Base-by-base conservation (phyloP, 1,284 basidiomycete species). In the Trichosporon sp. region DNA sequence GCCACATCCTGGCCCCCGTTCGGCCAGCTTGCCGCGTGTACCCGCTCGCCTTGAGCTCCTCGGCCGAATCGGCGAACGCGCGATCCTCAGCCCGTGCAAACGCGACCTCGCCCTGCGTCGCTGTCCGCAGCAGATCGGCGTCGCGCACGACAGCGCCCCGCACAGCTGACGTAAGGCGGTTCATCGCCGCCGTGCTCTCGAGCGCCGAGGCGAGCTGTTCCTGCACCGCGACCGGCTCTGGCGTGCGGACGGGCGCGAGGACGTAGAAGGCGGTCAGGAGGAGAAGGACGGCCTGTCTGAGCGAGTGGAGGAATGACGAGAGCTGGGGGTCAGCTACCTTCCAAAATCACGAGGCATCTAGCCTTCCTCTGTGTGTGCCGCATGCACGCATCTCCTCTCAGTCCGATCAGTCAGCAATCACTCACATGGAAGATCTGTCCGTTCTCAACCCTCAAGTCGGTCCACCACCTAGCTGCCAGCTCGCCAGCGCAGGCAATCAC, bases 381-480 rank as follows among this genome's bases (percentile, higher is more conserved):
- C n/a, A n/a, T n/a, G n/a, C n/a, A n/a, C n/a, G n/a, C n/a, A n/a
- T n/a, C n/a, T n/a, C n/a, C n/a, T n/a, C n/a, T n/a, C n/a, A n/a
- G n/a, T n/a, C n/a, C n/a, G n/a, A n/a, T n/a, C n/a, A n/a, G n/a
- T n/a, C n/a, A n/a, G n/a, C n/a, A n/a, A n/a, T n/a, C 2, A 73
- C 76, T 68, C 59, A 77, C 76, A 63, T 75, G 74, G 1, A 69
- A 16, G 25, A 66, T 65, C 59, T 76, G 70, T 9, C 74, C 72
- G 19, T 77, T 61, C 4, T 60, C 52, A 14, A 63, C 61, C 4
- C 62, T 52, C 11, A 78, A 19, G 14, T 74, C 72, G 67, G 68
- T 69, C n/a, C 59, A 56, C 61, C 66, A 69, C 46, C 70, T 67
- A 25, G 56, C 62, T 4, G 32, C 71, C 5, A 69, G 27, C 36